These are phyloP conservation scores for Lanmaoa pseudosensibilis DNA, from an alignment of 768 basidiomycete species.

Conservation along the genomic window DNA sequence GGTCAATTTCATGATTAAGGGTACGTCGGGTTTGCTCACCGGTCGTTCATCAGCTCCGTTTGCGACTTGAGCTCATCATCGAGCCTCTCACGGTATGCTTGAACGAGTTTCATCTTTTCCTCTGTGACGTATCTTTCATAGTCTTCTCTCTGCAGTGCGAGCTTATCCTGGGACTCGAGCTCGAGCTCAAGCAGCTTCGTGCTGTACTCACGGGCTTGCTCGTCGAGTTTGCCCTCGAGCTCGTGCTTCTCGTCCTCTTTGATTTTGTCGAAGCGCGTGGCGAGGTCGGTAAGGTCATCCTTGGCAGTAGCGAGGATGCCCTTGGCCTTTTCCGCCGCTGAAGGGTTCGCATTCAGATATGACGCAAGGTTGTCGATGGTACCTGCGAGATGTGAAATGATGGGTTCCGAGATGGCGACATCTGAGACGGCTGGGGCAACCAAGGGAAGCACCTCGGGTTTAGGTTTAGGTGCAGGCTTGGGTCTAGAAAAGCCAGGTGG, in stretches of 20 bases:
- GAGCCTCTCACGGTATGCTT: constrained; percentile 82
- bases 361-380: constrained; percentile 92
- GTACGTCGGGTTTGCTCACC: constrained; percentile 54
- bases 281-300: constrained; percentile 75
- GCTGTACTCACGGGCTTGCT: constrained; percentile 83
- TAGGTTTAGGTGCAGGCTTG: constrained; percentile 43
- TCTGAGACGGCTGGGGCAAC: constrained; percentile 79
- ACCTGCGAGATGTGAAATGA: constrained; percentile 86
- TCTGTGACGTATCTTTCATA: constrained; percentile 80
- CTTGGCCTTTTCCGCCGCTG: constrained; percentile 63
- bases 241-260: constrained; percentile 75
- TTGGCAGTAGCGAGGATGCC: constrained; percentile 80
- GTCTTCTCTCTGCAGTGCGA: constrained; percentile 82
- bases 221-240: constrained; percentile 68
- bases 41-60: constrained; percentile 91
- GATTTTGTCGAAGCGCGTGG: constrained; percentile 70
- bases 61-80: constrained; percentile 83
- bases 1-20: too few relatives aligned
- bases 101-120: constrained; percentile 70
- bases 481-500: constrained; percentile 85
- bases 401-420: constrained; percentile 77
- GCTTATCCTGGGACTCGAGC: constrained; percentile 81
- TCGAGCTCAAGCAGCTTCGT: constrained; percentile 78
- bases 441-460: constrained; percentile 58
- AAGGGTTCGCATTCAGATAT: constrained; percentile 74